Conservation (phyloP, 2,329 filamentous ascomycete genomes). For the Clonostachys sp. region DNA sequence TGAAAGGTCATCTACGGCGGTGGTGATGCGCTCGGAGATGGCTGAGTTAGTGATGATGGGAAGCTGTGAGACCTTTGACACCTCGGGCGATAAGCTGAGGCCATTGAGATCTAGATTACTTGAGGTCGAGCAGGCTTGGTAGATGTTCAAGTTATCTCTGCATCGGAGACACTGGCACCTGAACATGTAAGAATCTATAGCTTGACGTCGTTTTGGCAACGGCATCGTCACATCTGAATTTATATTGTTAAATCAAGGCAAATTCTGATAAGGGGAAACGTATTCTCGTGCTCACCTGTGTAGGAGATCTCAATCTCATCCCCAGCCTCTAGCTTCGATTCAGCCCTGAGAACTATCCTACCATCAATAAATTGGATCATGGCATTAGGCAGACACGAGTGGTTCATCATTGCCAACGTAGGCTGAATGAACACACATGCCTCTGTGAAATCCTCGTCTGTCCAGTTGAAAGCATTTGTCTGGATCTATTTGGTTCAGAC, state of each 20-base stretch:
- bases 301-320: constrained; percentile 60
- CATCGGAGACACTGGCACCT: constrained; percentile 46
- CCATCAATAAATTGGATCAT: constrained; percentile 50
- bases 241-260: neutral
- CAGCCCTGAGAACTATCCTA: constrained; percentile 44
- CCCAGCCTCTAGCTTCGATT: constrained; percentile 39
- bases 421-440: constrained; percentile 53
- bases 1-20: neutral
- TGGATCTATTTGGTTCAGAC: constrained; percentile 39
- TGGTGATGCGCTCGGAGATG: neutral
- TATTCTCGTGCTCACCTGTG: constrained; percentile 36
- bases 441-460: constrained; percentile 45
- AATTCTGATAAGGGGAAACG: neutral
- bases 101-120: constrained; percentile 36
- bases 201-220: constrained; percentile 31
- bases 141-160: constrained; percentile 44
- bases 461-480: constrained; percentile 57
- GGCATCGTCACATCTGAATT: constrained; percentile 43
- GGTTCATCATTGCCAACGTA: constrained; percentile 54
- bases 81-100: constrained; percentile 36
- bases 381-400: constrained; percentile 58
- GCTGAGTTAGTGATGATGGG: too few relatives aligned
- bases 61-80: constrained; percentile 14
- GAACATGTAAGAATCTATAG: constrained; percentile 47
- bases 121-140: constrained; percentile 40